A percentile compares a stretch with the other conserved stretches of the same genome.
phyloP scores from a whole-genome alignment of 2,329 filamentous ascomycete species.

The Talaromyces sp. region DNA sequence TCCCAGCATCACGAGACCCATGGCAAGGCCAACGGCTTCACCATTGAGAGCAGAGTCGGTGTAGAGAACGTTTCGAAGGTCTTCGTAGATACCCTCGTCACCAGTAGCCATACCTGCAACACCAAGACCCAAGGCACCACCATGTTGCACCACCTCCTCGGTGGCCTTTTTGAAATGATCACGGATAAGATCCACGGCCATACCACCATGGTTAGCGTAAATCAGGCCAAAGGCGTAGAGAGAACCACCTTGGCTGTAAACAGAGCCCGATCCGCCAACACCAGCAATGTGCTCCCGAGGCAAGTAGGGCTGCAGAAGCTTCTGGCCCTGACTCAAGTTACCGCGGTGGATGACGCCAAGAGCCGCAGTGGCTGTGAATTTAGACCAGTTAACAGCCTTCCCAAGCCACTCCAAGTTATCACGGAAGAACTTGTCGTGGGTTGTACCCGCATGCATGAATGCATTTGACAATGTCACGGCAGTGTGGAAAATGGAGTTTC shows the following conservation, averaged over 20 bases:
- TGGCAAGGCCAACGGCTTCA: slow-evolving; percentile 91
- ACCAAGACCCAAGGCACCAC: slow-evolving; percentile 90
- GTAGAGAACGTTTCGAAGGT: slow-evolving; percentile 84
- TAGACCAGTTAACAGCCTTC: slow-evolving; percentile 99
- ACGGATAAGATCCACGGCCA: slow-evolving; percentile 62
- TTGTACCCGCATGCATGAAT: slow-evolving; percentile 99
- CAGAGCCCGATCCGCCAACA: slow-evolving; percentile 75
- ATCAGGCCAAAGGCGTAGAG: slow-evolving; percentile 94
- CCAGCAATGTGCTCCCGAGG: slow-evolving; percentile 67
- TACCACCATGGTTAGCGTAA: slow-evolving; percentile 94
- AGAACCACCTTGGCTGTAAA: slow-evolving; percentile 94
- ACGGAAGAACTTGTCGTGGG: slow-evolving; percentile 97
- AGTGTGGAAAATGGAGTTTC: slow-evolving; percentile 98
- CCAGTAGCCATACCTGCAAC: slow-evolving; percentile 98
- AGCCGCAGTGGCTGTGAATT: slow-evolving; percentile 96
- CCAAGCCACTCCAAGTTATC: slow-evolving; percentile 97
- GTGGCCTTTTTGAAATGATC: slow-evolving; percentile 54
- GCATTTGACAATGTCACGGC: slow-evolving; percentile 97
- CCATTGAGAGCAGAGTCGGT: slow-evolving; percentile 95
- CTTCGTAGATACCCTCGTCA: slow-evolving; percentile 85
- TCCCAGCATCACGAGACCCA: slow-evolving; percentile 97
- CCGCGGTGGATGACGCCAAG: slow-evolving; percentile 95
- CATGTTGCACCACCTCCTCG: slow-evolving; percentile 89
- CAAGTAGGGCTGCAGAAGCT: slow-evolving; percentile 91
- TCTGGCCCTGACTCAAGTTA: slow-evolving; percentile 89